Base-by-base conservation (phyloP, 129 eudicot genomes). In the Flaveria robusta region DNA sequence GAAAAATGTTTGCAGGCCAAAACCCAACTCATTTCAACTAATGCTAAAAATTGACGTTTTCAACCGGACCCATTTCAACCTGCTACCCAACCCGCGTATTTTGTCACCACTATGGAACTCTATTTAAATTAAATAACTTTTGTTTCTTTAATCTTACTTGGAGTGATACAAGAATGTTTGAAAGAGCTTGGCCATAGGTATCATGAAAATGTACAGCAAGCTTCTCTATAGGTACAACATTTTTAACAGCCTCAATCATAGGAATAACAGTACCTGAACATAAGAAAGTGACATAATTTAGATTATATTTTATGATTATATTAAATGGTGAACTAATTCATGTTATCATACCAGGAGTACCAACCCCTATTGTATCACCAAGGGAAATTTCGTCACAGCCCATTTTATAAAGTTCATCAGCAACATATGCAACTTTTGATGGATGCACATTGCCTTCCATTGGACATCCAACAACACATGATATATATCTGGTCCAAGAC, bases 181-280 rank as follows among this genome's bases (percentile, higher is more conserved):
- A 84, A 74, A 92, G 97, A 50, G 93, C 91, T 84, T 92, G 96
- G 50, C 93, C 97, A 64, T 89, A 92, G 5, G 97, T 92, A 82
- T 92, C 97, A 75, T 92, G 97, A 79, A 92, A 92, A 86, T 92
- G 96, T 2, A 92, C 96, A 62, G 97, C 93, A 78, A 92, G 97
- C 79, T 78, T 89, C 83, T 87, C 93, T 34, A 76, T 62, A 7
- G 96, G 93, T 46, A 92, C 93, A 56, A 87, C 89, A 11, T 76
- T 75, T 67, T 78, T 70, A 58, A 87, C 96, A 56, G 96, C 93
- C 83, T 89, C 89, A 24, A 92, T 91, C 97, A 92, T 92, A 72
- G 88, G 92, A 81, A 89, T 31, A 62, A 92, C 88, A 37, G 88
- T 83, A 65, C 97, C 97, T 89, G 85, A 42, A 18, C 66, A 34